A percentile compares a stretch with the other conserved stretches of the same genome.
phyloP scores from a whole-genome alignment of 192 early-diverging fungal species.

The Ambispora gerdemannii region DNA sequence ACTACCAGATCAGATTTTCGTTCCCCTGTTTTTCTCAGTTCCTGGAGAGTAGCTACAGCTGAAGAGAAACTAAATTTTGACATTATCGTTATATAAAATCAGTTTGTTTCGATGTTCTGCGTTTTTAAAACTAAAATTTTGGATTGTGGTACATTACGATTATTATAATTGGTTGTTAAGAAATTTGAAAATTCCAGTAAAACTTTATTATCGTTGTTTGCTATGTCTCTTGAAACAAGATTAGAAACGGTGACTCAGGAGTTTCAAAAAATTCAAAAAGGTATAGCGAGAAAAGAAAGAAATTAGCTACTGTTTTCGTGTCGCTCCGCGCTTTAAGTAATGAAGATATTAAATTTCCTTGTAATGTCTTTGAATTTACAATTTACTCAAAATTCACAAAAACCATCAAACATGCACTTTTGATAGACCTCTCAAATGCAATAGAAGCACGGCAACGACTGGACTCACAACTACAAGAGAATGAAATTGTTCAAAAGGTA shows the following conservation, averaged over 20 bases:
- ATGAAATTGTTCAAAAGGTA: slow-evolving; percentile 86
- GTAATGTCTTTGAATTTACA: not conserved
- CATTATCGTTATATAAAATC: too few species aligned
- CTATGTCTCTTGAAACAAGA: slow-evolving; percentile 4
- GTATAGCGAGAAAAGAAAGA: not conserved
- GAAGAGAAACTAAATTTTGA: not conserved
- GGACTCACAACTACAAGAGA: slow-evolving; percentile 95
- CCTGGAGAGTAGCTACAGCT: slow-evolving; percentile 43
- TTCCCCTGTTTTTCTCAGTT: slow-evolving; percentile 44
- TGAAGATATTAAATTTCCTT: not conserved
- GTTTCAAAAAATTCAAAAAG: slow-evolving; percentile 28
- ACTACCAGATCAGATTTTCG: slow-evolving; percentile 47
- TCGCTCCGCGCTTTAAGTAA: not conserved
- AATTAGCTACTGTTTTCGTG: not conserved
- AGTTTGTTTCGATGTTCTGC: too few species aligned
- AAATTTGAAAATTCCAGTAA: too few species aligned
- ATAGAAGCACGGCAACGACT: slow-evolving; percentile 76
- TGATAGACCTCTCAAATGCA: slow-evolving; percentile 75
- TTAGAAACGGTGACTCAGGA: slow-evolving; percentile 1
- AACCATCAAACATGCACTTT: too few species aligned
- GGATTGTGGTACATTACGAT: too few species aligned
- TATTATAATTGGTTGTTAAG: too few species aligned
- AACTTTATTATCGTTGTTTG: too few species aligned
- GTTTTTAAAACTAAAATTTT: too few species aligned
- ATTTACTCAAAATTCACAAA: not conserved